These are phyloP conservation scores for Recurvomyces mirabilis DNA, from an alignment of 495 filamentous ascomycete species.

Conservation along the genomic window DNA sequence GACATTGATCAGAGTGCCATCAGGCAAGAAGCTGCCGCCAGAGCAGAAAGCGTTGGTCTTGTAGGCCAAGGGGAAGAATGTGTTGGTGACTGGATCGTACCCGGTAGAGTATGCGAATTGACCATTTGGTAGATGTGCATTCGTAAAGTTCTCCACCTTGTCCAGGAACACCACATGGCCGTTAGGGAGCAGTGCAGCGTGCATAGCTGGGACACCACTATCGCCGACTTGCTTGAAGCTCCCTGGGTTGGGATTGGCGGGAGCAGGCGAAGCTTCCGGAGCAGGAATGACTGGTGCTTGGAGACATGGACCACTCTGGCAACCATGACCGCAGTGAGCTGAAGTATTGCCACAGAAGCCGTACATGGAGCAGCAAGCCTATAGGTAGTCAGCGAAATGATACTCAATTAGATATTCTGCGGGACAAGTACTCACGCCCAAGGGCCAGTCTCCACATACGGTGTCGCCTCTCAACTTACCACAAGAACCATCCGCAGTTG, in stretches of 20 bases:
- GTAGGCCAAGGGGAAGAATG: conserved; percentile 38
- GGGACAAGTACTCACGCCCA: too few relatives aligned
- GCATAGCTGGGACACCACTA: conserved; percentile 54
- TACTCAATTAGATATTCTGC: conserved; percentile 5
- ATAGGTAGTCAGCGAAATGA: too few relatives aligned
- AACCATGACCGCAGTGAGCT: conserved; percentile 37
- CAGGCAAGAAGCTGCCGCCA: conserved; percentile 48
- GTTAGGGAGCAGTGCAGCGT: conserved; percentile 49
- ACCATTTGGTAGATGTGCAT: conserved; percentile 42
- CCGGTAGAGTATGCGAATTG: conserved; percentile 50
- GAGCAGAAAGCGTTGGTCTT: conserved; percentile 54
- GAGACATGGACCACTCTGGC: conserved; percentile 35
- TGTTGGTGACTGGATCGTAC: conserved; percentile 44
- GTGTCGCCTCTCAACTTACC: conserved; percentile 36
- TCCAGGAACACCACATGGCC: conserved; percentile 51
- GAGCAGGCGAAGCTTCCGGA: conserved; percentile 27
- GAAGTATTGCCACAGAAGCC: conserved; percentile 33
- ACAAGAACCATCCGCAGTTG: conserved; percentile 40
- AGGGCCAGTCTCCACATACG: conserved; percentile 39
- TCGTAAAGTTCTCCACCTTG: conserved; percentile 52
- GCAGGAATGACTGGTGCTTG: conserved; percentile 22
- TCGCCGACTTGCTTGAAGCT: conserved; percentile 39
- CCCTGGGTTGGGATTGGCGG: conserved; percentile 32
- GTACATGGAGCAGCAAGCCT: too few relatives aligned
- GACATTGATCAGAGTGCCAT: conserved; percentile 43